These are phyloP conservation scores for Laburnicola sp. DNA, from an alignment of 2,329 filamentous ascomycete species.

Conservation along the genomic window DNA sequence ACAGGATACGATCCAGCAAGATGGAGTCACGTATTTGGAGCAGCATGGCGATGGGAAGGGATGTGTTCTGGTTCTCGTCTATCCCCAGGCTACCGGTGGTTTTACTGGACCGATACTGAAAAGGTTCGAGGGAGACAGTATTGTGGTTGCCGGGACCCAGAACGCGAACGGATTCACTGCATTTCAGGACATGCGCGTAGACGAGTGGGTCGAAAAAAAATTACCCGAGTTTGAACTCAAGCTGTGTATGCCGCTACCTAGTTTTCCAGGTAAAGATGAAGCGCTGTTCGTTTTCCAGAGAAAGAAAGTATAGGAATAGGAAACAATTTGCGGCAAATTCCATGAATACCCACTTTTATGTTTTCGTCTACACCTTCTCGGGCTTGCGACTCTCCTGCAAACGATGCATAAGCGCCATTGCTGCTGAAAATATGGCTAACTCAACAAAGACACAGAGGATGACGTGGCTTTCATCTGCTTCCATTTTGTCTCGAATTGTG, in stretches of 20 bases:
- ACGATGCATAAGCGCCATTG: too few relatives aligned
- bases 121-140: constrained; percentile 63
- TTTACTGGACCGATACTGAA: constrained; percentile 67
- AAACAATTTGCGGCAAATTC: neutral
- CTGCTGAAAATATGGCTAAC: too few relatives aligned
- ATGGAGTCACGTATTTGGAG: constrained; percentile 63
- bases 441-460: too few relatives aligned
- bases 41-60: constrained; percentile 51
- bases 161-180: constrained; percentile 75
- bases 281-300: constrained; percentile 67
- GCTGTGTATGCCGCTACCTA: constrained; percentile 68
- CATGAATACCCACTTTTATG: neutral
- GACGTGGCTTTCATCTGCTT: too few relatives aligned
- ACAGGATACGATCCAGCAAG: constrained; percentile 63
- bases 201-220: constrained; percentile 66
- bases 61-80: constrained; percentile 69
- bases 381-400: too few relatives aligned
- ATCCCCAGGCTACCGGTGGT: constrained; percentile 68
- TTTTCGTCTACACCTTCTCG: neutral
- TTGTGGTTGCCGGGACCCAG: constrained; percentile 75
- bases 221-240: constrained; percentile 62
- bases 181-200: constrained; percentile 65
- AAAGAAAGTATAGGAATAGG: constrained; percentile 19
- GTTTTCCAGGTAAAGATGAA: constrained; percentile 77
- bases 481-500: too few relatives aligned